Conservation (phyloP, 495 filamentous ascomycete genomes). For the Tuber umbilicatum region DNA sequence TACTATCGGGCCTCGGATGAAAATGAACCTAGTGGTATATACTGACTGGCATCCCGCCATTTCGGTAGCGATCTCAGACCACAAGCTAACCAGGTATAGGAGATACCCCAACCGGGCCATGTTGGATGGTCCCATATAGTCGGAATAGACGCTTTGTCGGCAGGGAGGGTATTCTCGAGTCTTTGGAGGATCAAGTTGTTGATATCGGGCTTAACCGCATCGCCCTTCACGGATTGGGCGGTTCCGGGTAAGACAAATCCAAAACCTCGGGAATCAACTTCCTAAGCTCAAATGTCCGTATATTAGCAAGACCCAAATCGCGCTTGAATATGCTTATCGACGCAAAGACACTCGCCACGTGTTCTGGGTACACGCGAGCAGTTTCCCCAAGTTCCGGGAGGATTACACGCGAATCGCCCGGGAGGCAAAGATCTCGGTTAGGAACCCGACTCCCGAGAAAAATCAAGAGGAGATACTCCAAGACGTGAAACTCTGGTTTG, state of each 20-base stretch:
- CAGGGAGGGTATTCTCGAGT: slow-evolving; percentile 10
- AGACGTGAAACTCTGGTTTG: slow-evolving; percentile 24
- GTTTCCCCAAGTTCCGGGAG: slow-evolving; percentile 4
- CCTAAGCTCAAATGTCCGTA: not conserved
- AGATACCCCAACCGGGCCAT: not conserved
- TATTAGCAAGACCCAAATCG: slow-evolving; percentile 21
- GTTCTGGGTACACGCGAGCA: slow-evolving; percentile 16
- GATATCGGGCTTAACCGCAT: not conserved
- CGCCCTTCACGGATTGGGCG: slow-evolving; percentile 16
- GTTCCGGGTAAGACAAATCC: slow-evolving; percentile 16
- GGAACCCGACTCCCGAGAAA: not conserved
- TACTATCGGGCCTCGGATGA: not conserved
- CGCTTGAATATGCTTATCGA: slow-evolving; percentile 18
- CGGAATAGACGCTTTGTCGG: slow-evolving; percentile 11
- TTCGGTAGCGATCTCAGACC: not conserved
- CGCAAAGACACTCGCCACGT: not conserved
- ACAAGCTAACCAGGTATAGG: not conserved
- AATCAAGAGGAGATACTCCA: slow-evolving; percentile 7
- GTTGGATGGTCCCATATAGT: slow-evolving; percentile 16
- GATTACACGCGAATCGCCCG: slow-evolving; percentile 9
- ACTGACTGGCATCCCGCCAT: not conserved
- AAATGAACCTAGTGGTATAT: not conserved
- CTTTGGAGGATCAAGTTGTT: slow-evolving; percentile 8
- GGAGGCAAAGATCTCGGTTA: not conserved
- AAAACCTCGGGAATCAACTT: not conserved